Evolutionary conservation across 345 rosid genomes (phyloP).

Genomic region (Syzygium oleosum): DNA sequence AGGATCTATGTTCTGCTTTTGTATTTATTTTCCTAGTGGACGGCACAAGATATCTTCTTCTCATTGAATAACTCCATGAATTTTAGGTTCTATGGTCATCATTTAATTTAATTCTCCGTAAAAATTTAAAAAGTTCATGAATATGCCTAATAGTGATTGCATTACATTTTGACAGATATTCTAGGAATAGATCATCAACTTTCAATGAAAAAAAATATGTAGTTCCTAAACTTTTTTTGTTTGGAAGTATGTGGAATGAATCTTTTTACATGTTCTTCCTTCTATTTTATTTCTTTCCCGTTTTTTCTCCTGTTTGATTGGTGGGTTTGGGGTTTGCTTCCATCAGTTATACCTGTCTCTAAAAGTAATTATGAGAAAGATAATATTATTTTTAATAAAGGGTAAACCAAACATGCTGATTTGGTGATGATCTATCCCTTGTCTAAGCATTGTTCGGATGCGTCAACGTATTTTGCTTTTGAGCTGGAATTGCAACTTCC

Average conservation of each 20-base stretch:
- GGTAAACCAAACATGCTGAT: neutral
- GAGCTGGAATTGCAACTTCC: constrained; percentile 2
- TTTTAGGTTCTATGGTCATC: neutral
- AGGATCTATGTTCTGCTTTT: neutral
- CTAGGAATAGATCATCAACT: neutral
- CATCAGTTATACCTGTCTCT: neutral
- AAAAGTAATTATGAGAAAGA: neutral
- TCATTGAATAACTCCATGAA: neutral
- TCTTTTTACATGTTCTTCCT: neutral
- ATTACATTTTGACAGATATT: neutral
- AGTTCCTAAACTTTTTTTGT: neutral
- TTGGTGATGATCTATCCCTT: neutral
- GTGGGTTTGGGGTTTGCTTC: neutral
- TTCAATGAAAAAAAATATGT: neutral
- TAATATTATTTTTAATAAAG: neutral
- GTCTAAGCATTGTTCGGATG: neutral
- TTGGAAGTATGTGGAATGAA: neutral
- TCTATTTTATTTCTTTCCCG: neutral
- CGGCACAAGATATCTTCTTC: neutral
- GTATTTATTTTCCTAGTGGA: neutral
- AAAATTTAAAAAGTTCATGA: neutral
- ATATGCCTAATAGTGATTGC: neutral
- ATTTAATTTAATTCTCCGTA: neutral
- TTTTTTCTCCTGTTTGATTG: neutral
- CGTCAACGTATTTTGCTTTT: neutral